phyloP scores from a whole-genome alignment of 768 basidiomycete genomes.

The Phylloporus rhodoxanthus region DNA sequence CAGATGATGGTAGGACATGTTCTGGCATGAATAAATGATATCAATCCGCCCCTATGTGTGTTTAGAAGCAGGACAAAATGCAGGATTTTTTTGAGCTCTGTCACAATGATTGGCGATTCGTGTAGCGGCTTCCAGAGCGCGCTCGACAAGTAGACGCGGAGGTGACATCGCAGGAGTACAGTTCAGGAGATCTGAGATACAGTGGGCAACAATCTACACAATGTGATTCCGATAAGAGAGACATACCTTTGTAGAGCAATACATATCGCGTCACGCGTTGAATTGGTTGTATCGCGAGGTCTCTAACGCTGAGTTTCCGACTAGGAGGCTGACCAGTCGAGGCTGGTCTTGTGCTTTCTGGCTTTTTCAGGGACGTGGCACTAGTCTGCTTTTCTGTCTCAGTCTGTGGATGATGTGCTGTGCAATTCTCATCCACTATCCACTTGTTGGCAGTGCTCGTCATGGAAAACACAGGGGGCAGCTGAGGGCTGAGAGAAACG shows the following conservation, averaged over 20 bases:
- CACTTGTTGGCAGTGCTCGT: constrained; percentile 2
- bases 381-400: constrained; percentile 4
- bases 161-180: constrained; percentile 45
- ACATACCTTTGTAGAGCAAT: constrained; percentile 52
- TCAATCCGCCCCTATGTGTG: background rate
- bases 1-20: background rate
- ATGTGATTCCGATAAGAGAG: background rate
- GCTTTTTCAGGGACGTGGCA: background rate
- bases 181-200: constrained; percentile 43
- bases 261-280: constrained; percentile 63
- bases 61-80: constrained; percentile 33
- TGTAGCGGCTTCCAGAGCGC: constrained; percentile 50
- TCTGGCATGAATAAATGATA: constrained; percentile 2
- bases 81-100: constrained; percentile 50
- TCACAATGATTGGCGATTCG: constrained; percentile 60
- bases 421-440: constrained; percentile 2
- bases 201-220: constrained; percentile 1
- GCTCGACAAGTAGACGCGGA: constrained; percentile 48
- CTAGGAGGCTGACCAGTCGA: constrained; percentile 3
- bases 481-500: constrained; percentile 3
- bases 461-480: constrained; percentile 10
- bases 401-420: background rate
- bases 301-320: constrained; percentile 38
- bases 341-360: background rate
- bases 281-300: constrained; percentile 58